Evolutionary conservation across 2,329 filamentous ascomycete genomes (phyloP).

Genomic region (Plenodomus lindquistii): DNA sequence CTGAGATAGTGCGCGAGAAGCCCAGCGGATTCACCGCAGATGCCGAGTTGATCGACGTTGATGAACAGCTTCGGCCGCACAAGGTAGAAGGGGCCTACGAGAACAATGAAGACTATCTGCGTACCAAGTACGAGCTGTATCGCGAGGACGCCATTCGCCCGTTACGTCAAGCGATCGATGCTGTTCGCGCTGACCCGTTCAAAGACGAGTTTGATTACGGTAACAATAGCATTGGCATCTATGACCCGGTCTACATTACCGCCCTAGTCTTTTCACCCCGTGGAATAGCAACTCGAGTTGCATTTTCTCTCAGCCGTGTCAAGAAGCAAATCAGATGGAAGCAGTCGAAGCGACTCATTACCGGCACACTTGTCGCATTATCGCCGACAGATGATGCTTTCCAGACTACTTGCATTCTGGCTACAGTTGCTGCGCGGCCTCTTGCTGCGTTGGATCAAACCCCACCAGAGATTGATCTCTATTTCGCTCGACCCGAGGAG

Average conservation of each 20-base stretch:
- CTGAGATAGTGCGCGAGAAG: constrained; percentile 53
- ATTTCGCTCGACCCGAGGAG: constrained; percentile 66
- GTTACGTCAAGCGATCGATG: constrained; percentile 67
- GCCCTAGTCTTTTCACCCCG: constrained; percentile 66
- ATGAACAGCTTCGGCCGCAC: constrained; percentile 31
- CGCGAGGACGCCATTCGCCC: constrained; percentile 74
- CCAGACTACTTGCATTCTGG: constrained; percentile 66
- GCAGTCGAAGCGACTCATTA: constrained; percentile 61
- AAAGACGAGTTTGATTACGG: constrained; percentile 56
- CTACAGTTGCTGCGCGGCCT: constrained; percentile 71
- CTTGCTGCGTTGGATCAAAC: constrained; percentile 65
- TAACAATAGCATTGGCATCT: constrained; percentile 41
- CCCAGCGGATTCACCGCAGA: not conserved
- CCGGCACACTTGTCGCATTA: constrained; percentile 60
- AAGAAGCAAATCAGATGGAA: constrained; percentile 71
- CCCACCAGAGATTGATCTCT: constrained; percentile 75
- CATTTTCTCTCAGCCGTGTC: constrained; percentile 70
- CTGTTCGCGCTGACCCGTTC: constrained; percentile 29
- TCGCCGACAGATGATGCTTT: constrained; percentile 65
- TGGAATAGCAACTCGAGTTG: constrained; percentile 68
- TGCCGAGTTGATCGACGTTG: constrained; percentile 19
- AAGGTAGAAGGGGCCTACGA: constrained; percentile 57
- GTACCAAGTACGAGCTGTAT: constrained; percentile 73
- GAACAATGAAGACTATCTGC: constrained; percentile 68
- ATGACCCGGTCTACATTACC: constrained; percentile 63